Conservation (phyloP, 352 stramenopile genomes). For the Phytophthora rubi region DNA sequence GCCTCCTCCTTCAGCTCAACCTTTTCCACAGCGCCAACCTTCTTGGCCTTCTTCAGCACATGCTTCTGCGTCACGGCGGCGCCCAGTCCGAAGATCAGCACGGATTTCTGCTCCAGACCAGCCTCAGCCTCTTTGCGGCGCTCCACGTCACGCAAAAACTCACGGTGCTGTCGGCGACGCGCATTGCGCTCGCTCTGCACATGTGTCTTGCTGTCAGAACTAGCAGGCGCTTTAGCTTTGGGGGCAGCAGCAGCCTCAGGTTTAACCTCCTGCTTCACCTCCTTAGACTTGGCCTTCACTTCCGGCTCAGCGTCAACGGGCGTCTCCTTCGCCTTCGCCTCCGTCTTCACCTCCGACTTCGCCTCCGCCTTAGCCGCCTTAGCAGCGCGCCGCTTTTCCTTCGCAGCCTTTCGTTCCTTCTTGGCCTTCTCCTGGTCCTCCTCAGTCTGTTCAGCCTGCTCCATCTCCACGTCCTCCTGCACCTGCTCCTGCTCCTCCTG, state of each 20-base stretch:
- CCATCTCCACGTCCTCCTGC: constrained; percentile 29
- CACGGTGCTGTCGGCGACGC: constrained; percentile 74
- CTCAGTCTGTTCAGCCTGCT: constrained; percentile 13
- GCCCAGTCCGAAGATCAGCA: constrained; percentile 78
- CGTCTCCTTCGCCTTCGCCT: constrained; percentile 5
- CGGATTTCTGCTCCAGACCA: constrained; percentile 63
- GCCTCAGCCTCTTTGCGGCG: constrained; percentile 65
- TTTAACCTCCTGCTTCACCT: constrained; percentile 33
- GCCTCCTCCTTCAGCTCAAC: constrained; percentile 69
- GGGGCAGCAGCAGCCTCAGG: constrained; percentile 26
- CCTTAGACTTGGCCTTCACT: constrained; percentile 19
- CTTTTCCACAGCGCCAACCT: constrained; percentile 59
- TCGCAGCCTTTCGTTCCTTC: constrained; percentile 33
- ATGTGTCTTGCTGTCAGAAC: constrained; percentile 18
- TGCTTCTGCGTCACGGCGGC: constrained; percentile 79
- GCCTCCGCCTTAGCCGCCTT: constrained; percentile 27
- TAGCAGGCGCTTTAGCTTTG: constrained; percentile 4
- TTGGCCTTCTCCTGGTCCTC: constrained; percentile 26
- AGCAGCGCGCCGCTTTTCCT: constrained; percentile 30
- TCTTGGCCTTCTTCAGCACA: constrained; percentile 83
- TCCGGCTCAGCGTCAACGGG: constrained; percentile 20
- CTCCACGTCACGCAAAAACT: constrained; percentile 77
- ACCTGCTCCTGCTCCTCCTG: constrained; percentile 16
- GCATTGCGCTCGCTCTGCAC: constrained; percentile 85
- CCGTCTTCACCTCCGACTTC: constrained; percentile 18